Conservation (phyloP, 2,329 filamentous ascomycete genomes). For the Xylariaceae sp. region DNA sequence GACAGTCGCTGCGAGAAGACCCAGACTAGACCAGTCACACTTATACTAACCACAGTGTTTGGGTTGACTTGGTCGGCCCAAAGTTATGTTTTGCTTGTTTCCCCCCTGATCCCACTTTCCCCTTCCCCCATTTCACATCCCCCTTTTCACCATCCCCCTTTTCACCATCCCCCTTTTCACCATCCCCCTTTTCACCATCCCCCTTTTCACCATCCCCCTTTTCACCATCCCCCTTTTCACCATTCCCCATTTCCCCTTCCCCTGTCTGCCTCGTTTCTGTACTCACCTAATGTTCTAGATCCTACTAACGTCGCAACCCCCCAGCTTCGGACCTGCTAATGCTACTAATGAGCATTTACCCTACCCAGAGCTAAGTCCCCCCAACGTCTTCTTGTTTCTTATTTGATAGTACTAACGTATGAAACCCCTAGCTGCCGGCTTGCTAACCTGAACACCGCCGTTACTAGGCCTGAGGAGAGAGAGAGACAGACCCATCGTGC, state of each 20-base stretch:
- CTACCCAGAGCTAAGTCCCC: slow-evolving; percentile 10
- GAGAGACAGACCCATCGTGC: not conserved
- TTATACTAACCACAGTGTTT: not conserved
- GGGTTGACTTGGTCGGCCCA: not conserved
- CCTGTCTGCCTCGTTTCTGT: too few relatives aligned
- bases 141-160: too few relatives aligned
- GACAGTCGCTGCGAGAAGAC: not conserved
- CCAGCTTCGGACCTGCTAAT: not conserved
- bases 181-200: too few relatives aligned
- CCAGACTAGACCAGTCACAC: slow-evolving; percentile 1
- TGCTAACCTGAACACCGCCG: slow-evolving; percentile 4
- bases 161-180: too few relatives aligned
- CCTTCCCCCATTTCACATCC: too few relatives aligned
- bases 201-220: too few relatives aligned
- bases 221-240: too few relatives aligned
- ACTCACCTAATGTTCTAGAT: not conserved
- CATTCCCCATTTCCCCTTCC: too few relatives aligned
- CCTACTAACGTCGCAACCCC: not conserved
- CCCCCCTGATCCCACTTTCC: too few relatives aligned
- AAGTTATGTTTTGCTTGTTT: not conserved
- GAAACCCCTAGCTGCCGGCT: not conserved
- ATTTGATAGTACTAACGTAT: not conserved
- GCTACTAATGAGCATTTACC: not conserved
- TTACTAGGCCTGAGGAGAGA: slow-evolving; percentile 1
- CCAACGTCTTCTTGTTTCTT: not conserved